Conservation (phyloP, 2,329 filamentous ascomycete genomes). For the Nemania serpens region DNA sequence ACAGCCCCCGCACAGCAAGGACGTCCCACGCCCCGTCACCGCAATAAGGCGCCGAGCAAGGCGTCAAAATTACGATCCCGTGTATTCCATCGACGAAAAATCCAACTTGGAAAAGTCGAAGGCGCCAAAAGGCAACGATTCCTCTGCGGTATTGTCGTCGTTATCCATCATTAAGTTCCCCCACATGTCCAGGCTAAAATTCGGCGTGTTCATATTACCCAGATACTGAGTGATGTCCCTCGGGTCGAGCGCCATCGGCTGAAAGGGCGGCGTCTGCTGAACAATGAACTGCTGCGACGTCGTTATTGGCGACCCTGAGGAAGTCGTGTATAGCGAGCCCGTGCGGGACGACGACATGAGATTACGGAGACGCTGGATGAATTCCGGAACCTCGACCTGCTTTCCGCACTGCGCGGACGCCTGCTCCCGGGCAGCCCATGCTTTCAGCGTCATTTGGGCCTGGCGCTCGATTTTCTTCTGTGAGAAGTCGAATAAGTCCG, state of each 20-base stretch:
- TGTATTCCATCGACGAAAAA: slow-evolving; percentile 16
- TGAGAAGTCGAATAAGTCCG: slow-evolving; percentile 25
- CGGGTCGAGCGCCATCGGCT: slow-evolving; percentile 15
- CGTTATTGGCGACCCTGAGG: slow-evolving; percentile 1
- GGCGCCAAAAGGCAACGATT: slow-evolving; percentile 10
- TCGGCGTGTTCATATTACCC: slow-evolving; percentile 1
- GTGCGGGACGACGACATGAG: slow-evolving; percentile 9
- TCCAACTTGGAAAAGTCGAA: slow-evolving; percentile 24
- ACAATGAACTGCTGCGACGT: slow-evolving; percentile 14
- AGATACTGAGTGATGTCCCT: slow-evolving; percentile 21
- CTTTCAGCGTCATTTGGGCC: slow-evolving; percentile 28
- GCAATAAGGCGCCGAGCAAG: no score
- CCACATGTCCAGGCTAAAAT: slow-evolving; percentile 28
- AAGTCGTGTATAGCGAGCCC: slow-evolving; percentile 4
- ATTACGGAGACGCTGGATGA: slow-evolving; percentile 25
- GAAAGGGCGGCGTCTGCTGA: slow-evolving; percentile 14
- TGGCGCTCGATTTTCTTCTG: slow-evolving; percentile 22
- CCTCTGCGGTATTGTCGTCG: slow-evolving; percentile 9
- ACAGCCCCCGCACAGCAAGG: no score
- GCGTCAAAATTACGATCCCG: no score
- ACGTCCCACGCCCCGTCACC: no score
- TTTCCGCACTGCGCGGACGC: slow-evolving; percentile 19
- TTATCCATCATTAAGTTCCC: slow-evolving; percentile 23
- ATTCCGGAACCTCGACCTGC: slow-evolving; percentile 21
- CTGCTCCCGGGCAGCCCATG: slow-evolving; percentile 28